These are phyloP conservation scores for Colletotrichum nymphaeae DNA, from an alignment of 2,329 filamentous ascomycete genomes.

Conservation along the genomic window DNA sequence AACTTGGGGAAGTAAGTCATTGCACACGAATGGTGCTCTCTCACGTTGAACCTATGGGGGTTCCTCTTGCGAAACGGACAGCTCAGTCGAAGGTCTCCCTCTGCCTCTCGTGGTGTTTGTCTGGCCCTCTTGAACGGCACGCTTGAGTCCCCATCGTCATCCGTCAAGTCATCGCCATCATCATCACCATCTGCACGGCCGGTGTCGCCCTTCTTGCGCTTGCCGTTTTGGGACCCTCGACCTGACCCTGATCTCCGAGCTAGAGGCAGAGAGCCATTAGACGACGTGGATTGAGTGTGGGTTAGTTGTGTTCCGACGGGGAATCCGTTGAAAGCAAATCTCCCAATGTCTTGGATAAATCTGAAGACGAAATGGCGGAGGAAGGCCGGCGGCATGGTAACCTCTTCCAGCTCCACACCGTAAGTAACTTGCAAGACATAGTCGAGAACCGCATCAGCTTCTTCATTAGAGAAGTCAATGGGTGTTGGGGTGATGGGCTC, in stretches of 20 bases:
- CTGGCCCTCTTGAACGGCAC: constrained; percentile 44
- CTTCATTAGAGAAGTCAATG: constrained; percentile 46
- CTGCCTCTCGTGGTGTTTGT: constrained; percentile 45
- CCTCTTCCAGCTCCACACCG: constrained; percentile 49
- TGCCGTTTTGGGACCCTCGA: constrained; percentile 39
- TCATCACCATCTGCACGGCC: constrained; percentile 41
- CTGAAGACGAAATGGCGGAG: constrained; percentile 45
- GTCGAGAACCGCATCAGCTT: constrained; percentile 48
- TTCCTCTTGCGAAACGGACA: constrained; percentile 59
- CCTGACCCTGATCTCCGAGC: constrained; percentile 17
- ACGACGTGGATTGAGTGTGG: constrained; percentile 46
- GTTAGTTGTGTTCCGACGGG: constrained; percentile 42
- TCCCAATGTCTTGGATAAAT: constrained; percentile 47
- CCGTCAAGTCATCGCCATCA: constrained; percentile 48
- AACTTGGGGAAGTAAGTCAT: constrained; percentile 56
- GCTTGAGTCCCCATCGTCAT: constrained; percentile 44
- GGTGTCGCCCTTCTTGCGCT: constrained; percentile 48
- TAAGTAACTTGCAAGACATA: constrained; percentile 52
- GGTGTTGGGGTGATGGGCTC: constrained; percentile 38
- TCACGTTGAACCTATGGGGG: constrained; percentile 56
- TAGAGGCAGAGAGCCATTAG: constrained; percentile 35
- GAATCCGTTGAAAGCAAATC: constrained; percentile 41
- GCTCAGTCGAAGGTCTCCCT: constrained; percentile 52
- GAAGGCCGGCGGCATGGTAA: constrained; percentile 41
- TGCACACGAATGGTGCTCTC: constrained; percentile 57